Base-by-base conservation (phyloP, 805 yeast species). In the Wickerhamiella galacta region DNA sequence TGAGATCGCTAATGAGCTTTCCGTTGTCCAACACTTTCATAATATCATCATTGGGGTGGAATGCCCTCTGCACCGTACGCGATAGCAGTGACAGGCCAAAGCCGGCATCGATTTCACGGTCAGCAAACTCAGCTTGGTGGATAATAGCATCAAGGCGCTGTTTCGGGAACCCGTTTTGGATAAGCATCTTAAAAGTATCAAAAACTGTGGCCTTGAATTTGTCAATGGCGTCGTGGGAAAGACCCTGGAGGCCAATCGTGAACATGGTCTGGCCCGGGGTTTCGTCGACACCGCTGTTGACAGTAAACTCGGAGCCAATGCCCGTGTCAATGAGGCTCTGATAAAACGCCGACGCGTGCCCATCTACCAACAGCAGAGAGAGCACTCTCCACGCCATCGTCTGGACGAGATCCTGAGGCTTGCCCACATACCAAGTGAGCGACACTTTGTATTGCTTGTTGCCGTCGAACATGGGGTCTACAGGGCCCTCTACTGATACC, bases 271-370 rank as follows among this genome's bases (percentile, higher is more conserved):
- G 65, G 0, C 80, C 75, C 3, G 94, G 78, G 33, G 80, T 72
- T 2, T 78, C 66, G 38, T 87, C 95, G 34, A 81, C 60, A 1
- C 98, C 98, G 0, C 93, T 63, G 49, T 90, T 90, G 4, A 82
- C 78, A 1, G 87, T 61, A 48, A 75, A 90, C 42, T 90, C 95
- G 32, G 79, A 70, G 26, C 90, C 96, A 21, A 75, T 49, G 1
- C 87, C 90, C 1, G 77, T 56, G 52, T 90, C 98, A 35, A 90
- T 77, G 35, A 90, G 60, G n/a, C 70, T 69, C 53, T 83, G 81
- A 53, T 85, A 81, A 35, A 90, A 62, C 5, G 93, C 87, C 4
- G 96, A 76, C 9, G 90, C 77, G 48, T 87, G 96, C 2, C 96
- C 96, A 49, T 81, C 94, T 42, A 75, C 68, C 21, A 90, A 59